These are phyloP conservation scores for Pulveroboletus sp. DNA, from an alignment of 768 basidiomycete genomes.

Conservation along the genomic window DNA sequence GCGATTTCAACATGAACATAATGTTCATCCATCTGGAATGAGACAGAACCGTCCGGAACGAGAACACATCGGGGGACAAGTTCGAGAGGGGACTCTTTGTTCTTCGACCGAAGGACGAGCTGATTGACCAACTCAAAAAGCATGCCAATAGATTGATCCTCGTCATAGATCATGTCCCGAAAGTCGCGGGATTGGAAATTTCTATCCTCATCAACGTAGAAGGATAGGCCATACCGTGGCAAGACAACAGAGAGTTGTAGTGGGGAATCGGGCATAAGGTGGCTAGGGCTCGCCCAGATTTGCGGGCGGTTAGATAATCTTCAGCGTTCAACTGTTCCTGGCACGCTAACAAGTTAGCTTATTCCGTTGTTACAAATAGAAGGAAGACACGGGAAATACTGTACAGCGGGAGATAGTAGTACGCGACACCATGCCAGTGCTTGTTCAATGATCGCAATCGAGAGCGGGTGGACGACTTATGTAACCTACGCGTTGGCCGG, in stretches of 20 bases:
- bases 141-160: slow-evolving; percentile 37
- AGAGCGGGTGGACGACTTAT: no score
- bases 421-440: no score
- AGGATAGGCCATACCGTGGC: no score
- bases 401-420: no score
- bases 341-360: no score
- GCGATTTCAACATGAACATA: slow-evolving; percentile 10
- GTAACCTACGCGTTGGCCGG: slow-evolving; percentile 4
- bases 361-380: no score
- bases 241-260: slow-evolving; percentile 28
- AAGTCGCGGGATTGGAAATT: slow-evolving; percentile 38
- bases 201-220: slow-evolving; percentile 24
- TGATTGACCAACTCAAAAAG: slow-evolving; percentile 42
- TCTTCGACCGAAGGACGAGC: slow-evolving; percentile 36
- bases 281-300: no score
- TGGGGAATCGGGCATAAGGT: no score
- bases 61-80: slow-evolving; percentile 26
- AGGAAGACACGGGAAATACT: no score
- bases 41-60: slow-evolving; percentile 34
- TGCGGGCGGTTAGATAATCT: no score
- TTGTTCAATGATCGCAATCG: no score
- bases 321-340: no score
- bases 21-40: slow-evolving; percentile 1
- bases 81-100: neutral
- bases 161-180: slow-evolving; percentile 38